These are phyloP conservation scores for Triadica sebifera DNA, from an alignment of 345 rosid genomes.

Conservation along the genomic window DNA sequence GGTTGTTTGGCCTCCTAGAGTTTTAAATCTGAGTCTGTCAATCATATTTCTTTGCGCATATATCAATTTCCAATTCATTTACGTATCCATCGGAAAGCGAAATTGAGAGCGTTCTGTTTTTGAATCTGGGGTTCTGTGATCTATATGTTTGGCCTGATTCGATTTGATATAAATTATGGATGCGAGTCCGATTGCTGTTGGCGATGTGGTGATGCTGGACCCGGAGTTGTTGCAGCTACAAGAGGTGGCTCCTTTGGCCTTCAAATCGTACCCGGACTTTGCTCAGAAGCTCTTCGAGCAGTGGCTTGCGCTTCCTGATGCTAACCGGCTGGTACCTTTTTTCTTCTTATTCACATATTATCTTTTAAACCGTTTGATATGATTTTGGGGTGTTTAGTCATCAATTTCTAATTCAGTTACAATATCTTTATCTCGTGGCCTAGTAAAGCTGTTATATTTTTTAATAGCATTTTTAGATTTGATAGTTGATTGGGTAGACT, in stretches of 20 bases:
- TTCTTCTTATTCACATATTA: background rate
- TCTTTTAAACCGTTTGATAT: background rate
- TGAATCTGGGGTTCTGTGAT: slow-evolving; percentile 24
- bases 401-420: background rate
- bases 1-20: slow-evolving; percentile 27
- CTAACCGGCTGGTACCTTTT: slow-evolving; percentile 65
- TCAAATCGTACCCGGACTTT: slow-evolving; percentile 73
- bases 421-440: background rate
- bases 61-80: background rate
- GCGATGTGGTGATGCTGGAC: slow-evolving; percentile 65
- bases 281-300: slow-evolving; percentile 77
- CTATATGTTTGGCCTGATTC: slow-evolving; percentile 26
- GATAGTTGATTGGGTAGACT: background rate
- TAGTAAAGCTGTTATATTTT: background rate
- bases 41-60: background rate
- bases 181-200: slow-evolving; percentile 20
- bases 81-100: background rate
- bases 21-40: slow-evolving; percentile 24
- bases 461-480: background rate
- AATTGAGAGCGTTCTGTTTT: slow-evolving; percentile 9
- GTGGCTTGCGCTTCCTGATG: slow-evolving; percentile 92
- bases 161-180: slow-evolving; percentile 27
- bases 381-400: background rate
- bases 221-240: slow-evolving; percentile 80
- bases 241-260: slow-evolving; percentile 69